phyloP scores from a whole-genome alignment of 1,139 yeast genomes.

The Meyerozyma smithsonii region DNA sequence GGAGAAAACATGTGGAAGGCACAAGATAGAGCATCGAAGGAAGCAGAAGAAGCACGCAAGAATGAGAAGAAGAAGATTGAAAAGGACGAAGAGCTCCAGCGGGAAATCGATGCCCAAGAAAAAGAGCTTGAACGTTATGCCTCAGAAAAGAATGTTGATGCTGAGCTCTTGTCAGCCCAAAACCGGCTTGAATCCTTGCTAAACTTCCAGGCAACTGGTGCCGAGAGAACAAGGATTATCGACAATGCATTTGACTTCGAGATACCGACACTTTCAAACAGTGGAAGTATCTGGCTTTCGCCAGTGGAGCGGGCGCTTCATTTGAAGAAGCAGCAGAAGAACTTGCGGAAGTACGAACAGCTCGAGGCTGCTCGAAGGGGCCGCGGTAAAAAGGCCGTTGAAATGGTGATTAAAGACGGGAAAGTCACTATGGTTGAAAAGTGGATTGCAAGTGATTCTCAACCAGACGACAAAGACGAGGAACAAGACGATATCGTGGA shows the following conservation, averaged over 20 bases:
- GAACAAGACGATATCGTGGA: conserved; percentile 18
- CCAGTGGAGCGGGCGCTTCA: conserved; percentile 83
- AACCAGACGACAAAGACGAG: conserved; percentile 22
- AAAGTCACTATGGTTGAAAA: conserved; percentile 58
- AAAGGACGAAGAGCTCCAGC: conserved; percentile 26
- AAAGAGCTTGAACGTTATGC: conserved; percentile 35
- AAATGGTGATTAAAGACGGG: conserved; percentile 79
- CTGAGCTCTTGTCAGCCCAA: conserved; percentile 64
- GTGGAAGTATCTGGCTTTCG: conserved; percentile 73
- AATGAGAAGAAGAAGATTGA: conserved; percentile 18
- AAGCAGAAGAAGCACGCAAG: conserved; percentile 38
- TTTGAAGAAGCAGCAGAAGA: conserved; percentile 77
- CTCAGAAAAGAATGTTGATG: conserved; percentile 33
- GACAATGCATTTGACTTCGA: conserved; percentile 93
- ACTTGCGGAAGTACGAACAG: conserved; percentile 57
- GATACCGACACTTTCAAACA: conserved; percentile 40
- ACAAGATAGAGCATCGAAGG: conserved; percentile 59
- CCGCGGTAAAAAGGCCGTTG: conserved; percentile 67
- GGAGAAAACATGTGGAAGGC: conserved; percentile 65
- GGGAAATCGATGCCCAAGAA: conserved; percentile 34
- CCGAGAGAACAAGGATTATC: conserved; percentile 85
- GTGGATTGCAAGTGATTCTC: conserved; percentile 13
- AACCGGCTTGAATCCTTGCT: conserved; percentile 66
- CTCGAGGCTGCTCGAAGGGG: conserved; percentile 59
- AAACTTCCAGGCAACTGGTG: conserved; percentile 79